Base-by-base conservation (phyloP, 805 yeast genomes). In the Candida bentonensis region DNA sequence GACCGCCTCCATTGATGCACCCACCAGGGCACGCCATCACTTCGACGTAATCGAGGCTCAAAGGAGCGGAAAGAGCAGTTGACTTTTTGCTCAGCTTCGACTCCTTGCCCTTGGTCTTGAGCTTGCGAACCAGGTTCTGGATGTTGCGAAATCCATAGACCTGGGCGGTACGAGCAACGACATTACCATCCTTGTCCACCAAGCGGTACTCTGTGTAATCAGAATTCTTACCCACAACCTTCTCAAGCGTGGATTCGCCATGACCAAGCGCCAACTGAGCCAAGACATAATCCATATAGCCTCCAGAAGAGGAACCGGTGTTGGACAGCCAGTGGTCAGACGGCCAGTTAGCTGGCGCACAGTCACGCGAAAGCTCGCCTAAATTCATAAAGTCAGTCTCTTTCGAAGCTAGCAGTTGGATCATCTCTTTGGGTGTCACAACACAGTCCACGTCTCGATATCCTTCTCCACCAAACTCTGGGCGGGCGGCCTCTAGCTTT, bases 11-110 rank as follows among this genome's bases (percentile, higher is more conserved):
- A 56, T 89, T 92, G 46, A 88, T 83, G 57, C 97, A 92, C 1
- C 98, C 98, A 23, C 85, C 87, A 3, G 98, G 98, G 60, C 98
- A 92, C 0, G 98, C 98, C 96, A 87, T 89, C 40, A 92, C 82
- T 55, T 92, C 98, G 3, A 89, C 83, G 52, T 82, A 84, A 49
- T 85, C 92, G 52, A 83, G 79, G 34, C 65, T 68, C 25, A 73
- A 61, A 0, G 89, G 82, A 47, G 83, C 88, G 0, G 78, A 78
- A 1, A 52, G 65, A 11, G 50, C 49, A 15, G 45, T 50, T 4
- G 54, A 33, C 39, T 40, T 51, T 13, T 46, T 36, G n/a, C 59
- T 51, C 3, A 53, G 43, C 13, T 50, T 44, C 15, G 51, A 20
- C 15, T 47, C 52, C 49, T 54, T 41, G 49, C 58, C 15, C 53